These are phyloP conservation scores for Suillus alpinus DNA, from an alignment of 768 basidiomycete species.

Conservation along the genomic window DNA sequence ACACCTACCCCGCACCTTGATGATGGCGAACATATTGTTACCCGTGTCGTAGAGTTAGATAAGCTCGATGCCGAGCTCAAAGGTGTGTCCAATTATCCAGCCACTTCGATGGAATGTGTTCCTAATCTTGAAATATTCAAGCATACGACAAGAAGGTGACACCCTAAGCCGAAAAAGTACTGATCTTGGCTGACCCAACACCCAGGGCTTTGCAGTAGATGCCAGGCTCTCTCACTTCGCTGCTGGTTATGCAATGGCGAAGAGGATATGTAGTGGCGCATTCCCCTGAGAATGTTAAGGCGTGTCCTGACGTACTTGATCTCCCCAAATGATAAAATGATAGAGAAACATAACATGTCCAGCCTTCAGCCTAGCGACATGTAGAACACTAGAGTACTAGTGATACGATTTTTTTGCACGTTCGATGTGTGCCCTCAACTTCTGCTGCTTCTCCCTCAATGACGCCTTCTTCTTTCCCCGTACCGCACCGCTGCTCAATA, in stretches of 20 bases:
- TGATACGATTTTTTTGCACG: constrained; percentile 53
- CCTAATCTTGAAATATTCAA: constrained; percentile 21
- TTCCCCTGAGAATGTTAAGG: constrained; percentile 11
- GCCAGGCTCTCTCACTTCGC: constrained; percentile 78
- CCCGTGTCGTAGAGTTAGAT: constrained; percentile 63
- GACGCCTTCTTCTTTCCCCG: constrained; percentile 81
- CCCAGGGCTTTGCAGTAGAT: constrained; percentile 65
- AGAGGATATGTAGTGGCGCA: constrained; percentile 30
- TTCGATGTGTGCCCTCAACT: constrained; percentile 72
- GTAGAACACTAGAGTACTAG: constrained; percentile 10
- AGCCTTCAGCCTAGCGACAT: neutral
- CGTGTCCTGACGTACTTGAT: neutral
- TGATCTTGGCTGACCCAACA: neutral
- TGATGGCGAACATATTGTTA: constrained; percentile 81
- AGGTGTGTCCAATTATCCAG: constrained; percentile 44
- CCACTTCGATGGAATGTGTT: neutral
- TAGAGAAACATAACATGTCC: neutral
- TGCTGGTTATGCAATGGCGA: constrained; percentile 60
- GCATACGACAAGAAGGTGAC: constrained; percentile 60
- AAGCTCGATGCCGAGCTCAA: constrained; percentile 62
- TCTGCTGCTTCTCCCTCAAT: constrained; percentile 77
- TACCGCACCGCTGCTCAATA: constrained; percentile 73
- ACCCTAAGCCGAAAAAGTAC: neutral
- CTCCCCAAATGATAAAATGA: neutral
- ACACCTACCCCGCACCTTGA: constrained; percentile 76